Percentiles rank a stretch among this genome's conserved stretches.
Evolutionary conservation across 345 rosid species (phyloP).

Genomic region (Citrus unshiu): DNA sequence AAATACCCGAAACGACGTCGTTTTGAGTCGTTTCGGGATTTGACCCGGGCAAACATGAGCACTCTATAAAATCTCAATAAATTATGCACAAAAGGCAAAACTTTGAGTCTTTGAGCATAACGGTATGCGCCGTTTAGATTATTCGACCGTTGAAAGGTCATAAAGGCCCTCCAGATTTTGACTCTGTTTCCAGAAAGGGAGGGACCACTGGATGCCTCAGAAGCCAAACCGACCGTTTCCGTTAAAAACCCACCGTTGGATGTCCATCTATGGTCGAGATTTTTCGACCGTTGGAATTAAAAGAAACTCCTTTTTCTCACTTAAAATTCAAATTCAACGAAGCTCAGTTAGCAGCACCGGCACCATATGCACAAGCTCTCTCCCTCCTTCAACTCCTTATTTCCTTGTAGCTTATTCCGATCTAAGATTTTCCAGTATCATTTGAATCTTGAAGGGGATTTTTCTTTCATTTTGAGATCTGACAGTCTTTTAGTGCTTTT

Average conservation of each 20-base stretch:
- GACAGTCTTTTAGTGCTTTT: neutral
- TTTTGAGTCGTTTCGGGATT: too few relatives aligned
- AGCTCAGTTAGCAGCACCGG: neutral
- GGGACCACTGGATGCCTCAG: neutral
- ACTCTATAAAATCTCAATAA: neutral
- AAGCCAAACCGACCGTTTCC: conserved; percentile 41
- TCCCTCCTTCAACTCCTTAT: neutral
- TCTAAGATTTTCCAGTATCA: neutral
- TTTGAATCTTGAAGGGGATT: neutral
- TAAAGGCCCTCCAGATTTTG: neutral
- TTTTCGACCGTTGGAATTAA: conserved; percentile 45
- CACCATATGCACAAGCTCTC: neutral
- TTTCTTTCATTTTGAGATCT: neutral
- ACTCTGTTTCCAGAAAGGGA: neutral
- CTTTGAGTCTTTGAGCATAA: neutral
- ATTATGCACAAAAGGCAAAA: neutral
- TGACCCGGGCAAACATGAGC: too few relatives aligned
- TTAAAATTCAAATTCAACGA: conserved; percentile 21
- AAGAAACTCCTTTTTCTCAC: neutral
- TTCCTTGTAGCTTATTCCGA: neutral
- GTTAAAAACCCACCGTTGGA: conserved; percentile 25
- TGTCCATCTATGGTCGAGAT: conserved; percentile 34
- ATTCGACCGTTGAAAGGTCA: conserved; percentile 35
- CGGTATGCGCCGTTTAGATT: conserved; percentile 4
- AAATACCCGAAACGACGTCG: too few relatives aligned